phyloP scores from a whole-genome alignment of 208 protist species.

The Crithidia bombi region DNA sequence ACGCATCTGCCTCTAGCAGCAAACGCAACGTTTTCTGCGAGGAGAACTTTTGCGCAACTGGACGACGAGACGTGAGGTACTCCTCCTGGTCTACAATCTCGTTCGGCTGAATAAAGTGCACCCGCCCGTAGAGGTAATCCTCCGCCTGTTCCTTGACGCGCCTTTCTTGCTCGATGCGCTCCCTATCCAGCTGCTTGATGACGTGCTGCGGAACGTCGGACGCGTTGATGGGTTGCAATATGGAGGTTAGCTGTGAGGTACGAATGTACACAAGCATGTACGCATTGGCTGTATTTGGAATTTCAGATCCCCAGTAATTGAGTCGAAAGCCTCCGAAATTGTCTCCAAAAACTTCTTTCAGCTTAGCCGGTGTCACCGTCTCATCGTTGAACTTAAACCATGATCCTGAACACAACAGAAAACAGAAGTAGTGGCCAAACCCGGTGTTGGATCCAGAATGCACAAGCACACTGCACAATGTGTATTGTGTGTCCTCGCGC shows the following conservation, averaged over 20 bases:
- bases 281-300: constrained; percentile 80
- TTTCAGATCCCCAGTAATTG: constrained; percentile 89
- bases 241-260: constrained; percentile 59
- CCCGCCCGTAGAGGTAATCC: constrained; percentile 81
- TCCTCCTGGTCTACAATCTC: constrained; percentile 72
- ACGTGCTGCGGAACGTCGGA: constrained; percentile 82
- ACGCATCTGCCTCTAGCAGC: constrained; percentile 61
- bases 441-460: constrained; percentile 88
- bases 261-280: constrained; percentile 94
- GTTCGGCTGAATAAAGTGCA: constrained; percentile 69
- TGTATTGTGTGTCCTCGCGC: constrained; percentile 76
- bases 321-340: constrained; percentile 86
- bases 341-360: constrained; percentile 85
- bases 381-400: constrained; percentile 95
- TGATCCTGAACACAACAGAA: constrained; percentile 59
- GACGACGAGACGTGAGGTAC: constrained; percentile 51
- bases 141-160: constrained; percentile 65
- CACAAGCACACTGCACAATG: constrained; percentile 87
- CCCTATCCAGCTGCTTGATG: constrained; percentile 57
- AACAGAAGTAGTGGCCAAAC: constrained; percentile 92
- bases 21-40: constrained; percentile 63
- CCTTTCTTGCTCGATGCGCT: constrained; percentile 60
- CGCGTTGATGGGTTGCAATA: constrained; percentile 65
- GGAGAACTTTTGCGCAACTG: constrained; percentile 58
- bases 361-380: constrained; percentile 71